These are phyloP conservation scores for Fibroporia radiculosa DNA, from an alignment of 768 basidiomycete genomes.

Conservation along the genomic window DNA sequence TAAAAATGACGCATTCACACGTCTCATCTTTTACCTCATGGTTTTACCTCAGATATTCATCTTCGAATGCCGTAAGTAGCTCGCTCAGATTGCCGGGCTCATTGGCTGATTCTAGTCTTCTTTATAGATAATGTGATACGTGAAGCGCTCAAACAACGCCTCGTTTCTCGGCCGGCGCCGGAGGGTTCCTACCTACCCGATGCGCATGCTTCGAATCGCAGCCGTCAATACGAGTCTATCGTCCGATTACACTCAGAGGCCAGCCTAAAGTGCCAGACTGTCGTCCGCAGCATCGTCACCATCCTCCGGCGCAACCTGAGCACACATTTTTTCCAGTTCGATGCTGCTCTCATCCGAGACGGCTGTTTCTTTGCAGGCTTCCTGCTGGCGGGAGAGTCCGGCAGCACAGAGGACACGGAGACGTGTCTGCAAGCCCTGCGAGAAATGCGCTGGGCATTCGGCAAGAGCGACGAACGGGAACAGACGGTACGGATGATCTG, in stretches of 20 bases:
- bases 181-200: constrained; percentile 12
- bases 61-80: constrained; percentile 77
- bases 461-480: constrained; percentile 65
- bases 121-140: constrained; percentile 74
- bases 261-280: constrained; percentile 33
- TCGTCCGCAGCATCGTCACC: constrained; percentile 40
- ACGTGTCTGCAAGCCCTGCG: constrained; percentile 67
- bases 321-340: constrained; percentile 69
- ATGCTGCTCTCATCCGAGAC: constrained; percentile 79
- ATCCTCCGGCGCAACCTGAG: constrained; percentile 41
- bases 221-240: constrained; percentile 22
- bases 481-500: constrained; percentile 47
- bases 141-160: constrained; percentile 66
- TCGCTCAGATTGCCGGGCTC: neutral
- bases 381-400: constrained; percentile 53
- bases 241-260: constrained; percentile 35
- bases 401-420: constrained; percentile 42
- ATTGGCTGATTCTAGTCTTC: neutral
- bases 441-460: constrained; percentile 78
- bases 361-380: constrained; percentile 86
- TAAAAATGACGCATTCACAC: neutral
- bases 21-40: constrained; percentile 1
- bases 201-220: constrained; percentile 13
- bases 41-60: constrained; percentile 58
- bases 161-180: constrained; percentile 22